Evolutionary conservation across 257 asterid genomes (phyloP), one percentile per base, ranked within the genome.

Genomic region (Nicotiana noctiflora): DNA sequence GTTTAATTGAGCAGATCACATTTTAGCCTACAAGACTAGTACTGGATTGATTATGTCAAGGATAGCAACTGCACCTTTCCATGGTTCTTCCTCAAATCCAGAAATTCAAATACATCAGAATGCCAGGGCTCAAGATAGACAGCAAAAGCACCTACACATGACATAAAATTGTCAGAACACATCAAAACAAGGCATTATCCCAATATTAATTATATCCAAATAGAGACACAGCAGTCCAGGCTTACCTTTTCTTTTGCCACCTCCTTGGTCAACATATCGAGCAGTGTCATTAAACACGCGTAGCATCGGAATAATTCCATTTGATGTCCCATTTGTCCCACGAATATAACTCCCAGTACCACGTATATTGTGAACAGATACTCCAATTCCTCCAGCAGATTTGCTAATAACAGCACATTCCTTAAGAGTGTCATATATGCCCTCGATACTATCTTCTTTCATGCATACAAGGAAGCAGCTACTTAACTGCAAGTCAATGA

Each of bases 51-150:
- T 72, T 23, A 72, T 14, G 23, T 46, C 57, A 72, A 74, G 78
- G 40, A 49, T 8, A 14, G 23, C 25, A 74, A 49, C 40, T 49
- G 23, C 86, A 95, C 99, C 97, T 89, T 95, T 62, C 99, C 98
- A 70, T 93, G 99, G 85, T 96, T 96, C 85, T 94, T 96, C 87
- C 93, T 90, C 86, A 96, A 84, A 87, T 96, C 99, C 84, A 94
- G 90, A 85, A 92, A 96, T 76, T 96, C 99, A 80, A 89, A 90
- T 66, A 91, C 79, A 83, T 92, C 98, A 49, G 97, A 94, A 89
- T 96, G 99, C 99, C 98, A 96, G 19, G 99, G 99, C 90, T 96
- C 99, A 85, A 96, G 83, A 89, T 96, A 96, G 72, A 96, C 94
- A 88, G 99, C 98, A 90, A 96, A 96, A 44, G 98, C 99, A 86